These are phyloP conservation scores for Stagonosporopsis chrysanthemi DNA, from an alignment of 2,329 filamentous ascomycete species.

Conservation along the genomic window DNA sequence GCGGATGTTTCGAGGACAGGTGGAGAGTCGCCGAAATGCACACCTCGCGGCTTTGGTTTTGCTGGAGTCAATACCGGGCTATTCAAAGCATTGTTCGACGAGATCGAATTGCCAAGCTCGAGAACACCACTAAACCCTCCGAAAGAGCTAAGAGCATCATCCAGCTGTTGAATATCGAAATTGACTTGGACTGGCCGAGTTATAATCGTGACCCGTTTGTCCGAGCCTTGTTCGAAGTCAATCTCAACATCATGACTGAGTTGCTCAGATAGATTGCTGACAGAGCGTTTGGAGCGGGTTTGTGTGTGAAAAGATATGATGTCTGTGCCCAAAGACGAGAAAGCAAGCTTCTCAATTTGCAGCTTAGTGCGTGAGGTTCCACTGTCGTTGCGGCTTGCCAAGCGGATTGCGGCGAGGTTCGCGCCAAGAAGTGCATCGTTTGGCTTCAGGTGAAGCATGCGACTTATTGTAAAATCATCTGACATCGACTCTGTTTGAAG, in stretches of 20 bases:
- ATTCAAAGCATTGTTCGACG: conserved; percentile 69
- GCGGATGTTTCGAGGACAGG: conserved; percentile 29
- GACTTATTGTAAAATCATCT: conserved; percentile 5
- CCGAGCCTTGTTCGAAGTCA: conserved; percentile 41
- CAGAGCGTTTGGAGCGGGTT: conserved; percentile 36
- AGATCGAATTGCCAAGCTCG: conserved; percentile 84
- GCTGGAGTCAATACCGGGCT: conserved; percentile 43
- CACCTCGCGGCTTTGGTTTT: conserved; percentile 54
- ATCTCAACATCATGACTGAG: conserved; percentile 43
- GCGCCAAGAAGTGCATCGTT: conserved; percentile 40
- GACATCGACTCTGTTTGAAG: conserved; percentile 35
- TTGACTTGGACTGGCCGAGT: conserved; percentile 79
- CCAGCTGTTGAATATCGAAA: conserved; percentile 79
- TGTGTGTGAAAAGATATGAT: conserved; percentile 60
- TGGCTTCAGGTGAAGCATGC: conserved; percentile 35
- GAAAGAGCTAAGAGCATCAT: conserved; percentile 87
- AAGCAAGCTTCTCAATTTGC: conserved; percentile 52
- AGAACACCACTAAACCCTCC: conserved; percentile 91
- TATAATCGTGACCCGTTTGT: conserved; percentile 64
- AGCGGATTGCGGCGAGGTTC: conserved; percentile 31
- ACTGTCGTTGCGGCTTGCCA: conserved; percentile 30
- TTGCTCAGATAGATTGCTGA: conserved; percentile 31
- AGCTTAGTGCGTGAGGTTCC: conserved; percentile 34
- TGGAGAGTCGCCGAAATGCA: conserved; percentile 64
- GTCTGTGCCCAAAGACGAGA: conserved; percentile 58